Base-by-base conservation (phyloP, 768 basidiomycete species). In the Gelatoporia subvermispora region DNA sequence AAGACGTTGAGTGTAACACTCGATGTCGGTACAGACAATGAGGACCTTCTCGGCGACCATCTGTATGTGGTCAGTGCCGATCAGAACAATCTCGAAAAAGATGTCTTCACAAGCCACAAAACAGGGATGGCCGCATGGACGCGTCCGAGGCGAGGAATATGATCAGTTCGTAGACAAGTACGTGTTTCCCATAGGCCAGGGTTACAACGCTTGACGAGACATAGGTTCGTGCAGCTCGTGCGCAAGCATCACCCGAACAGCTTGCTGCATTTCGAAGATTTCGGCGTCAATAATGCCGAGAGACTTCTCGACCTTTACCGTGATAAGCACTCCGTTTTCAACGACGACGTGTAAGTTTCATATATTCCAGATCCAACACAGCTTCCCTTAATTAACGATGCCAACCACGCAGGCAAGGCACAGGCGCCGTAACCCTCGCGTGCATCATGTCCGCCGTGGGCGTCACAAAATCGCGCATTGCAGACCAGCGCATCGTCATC, bases 221-320 rank as follows among this genome's bases (percentile, higher is more conserved):
- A 16, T 52, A 85, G 84, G 53, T 88, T 92, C 57, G 81, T 91
- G 3, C 82, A 84, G 54, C 72, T 91, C 11, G 81, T 91, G 8
- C 74, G 82, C 41, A 90, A 88, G 61, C 62, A 90, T 58, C 74
- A 77, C 52, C 84, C 85, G 1, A 68, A 75, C 49, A 68, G 75
- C 60, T 72, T 92, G 2, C 69, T 88, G 3, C 89, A 94, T 60
- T 91, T 93, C 50, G 90, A 93, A 60, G 88, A 93, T 58, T 91
- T 91, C 54, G 88, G 88, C 10, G 81, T 86, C 3, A 74, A 75
- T 22, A 91, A 92, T 53, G 89, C 90, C 0, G 78, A 85, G 50
- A 67, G 78, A 31, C 64, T 92, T 1, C 71, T 92, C 35, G 72
- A 80, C 35, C 70, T 71, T 36, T 90, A 87, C 63, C 70, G 72